A percentile compares a stretch with the other conserved stretches of the same genome.
Conservation (phyloP, 176 grass and related monocot species). For the Zoysia japonica region DNA sequence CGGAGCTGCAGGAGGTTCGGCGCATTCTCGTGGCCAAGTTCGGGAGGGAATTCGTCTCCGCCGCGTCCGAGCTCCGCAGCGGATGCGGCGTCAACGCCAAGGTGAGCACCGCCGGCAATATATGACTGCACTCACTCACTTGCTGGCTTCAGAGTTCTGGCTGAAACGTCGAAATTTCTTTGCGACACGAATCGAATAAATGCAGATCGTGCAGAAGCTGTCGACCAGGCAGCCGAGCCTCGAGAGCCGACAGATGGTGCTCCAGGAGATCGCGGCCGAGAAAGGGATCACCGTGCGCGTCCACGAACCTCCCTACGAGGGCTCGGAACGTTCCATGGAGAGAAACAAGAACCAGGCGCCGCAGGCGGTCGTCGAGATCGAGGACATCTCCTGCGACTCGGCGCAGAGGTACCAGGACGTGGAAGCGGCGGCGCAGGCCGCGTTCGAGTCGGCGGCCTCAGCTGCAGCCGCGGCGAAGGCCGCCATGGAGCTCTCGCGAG, state of each 20-base stretch:
- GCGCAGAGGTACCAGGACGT: constrained; percentile 60
- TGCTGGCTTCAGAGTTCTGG: not conserved
- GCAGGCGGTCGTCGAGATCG: not conserved
- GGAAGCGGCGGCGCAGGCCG: constrained; percentile 71
- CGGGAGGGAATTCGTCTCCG: constrained; percentile 62
- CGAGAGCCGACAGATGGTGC: constrained; percentile 62
- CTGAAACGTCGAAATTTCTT: not conserved
- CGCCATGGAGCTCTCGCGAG: constrained; percentile 71
- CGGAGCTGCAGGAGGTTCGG: constrained; percentile 71
- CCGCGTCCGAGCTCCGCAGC: constrained; percentile 54
- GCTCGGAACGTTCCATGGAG: not conserved
- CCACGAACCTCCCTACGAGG: constrained; percentile 5
- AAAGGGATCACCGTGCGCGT: constrained; percentile 66
- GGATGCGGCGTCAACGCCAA: constrained; percentile 65
- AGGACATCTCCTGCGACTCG: constrained; percentile 10
- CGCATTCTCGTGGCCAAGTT: constrained; percentile 57
- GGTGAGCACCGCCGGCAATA: constrained; percentile 24
- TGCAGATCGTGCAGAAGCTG: constrained; percentile 83
- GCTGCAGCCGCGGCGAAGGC: constrained; percentile 83
- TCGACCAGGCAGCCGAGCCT: constrained; percentile 68
- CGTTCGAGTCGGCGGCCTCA: constrained; percentile 67
- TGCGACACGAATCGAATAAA: not conserved
- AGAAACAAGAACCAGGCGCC: constrained; percentile 21
- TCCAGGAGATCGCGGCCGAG: constrained; percentile 76
- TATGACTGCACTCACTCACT: no score